These are phyloP conservation scores for Tranzscheliella williamsii DNA, from an alignment of 1,284 basidiomycete genomes.

Conservation along the genomic window DNA sequence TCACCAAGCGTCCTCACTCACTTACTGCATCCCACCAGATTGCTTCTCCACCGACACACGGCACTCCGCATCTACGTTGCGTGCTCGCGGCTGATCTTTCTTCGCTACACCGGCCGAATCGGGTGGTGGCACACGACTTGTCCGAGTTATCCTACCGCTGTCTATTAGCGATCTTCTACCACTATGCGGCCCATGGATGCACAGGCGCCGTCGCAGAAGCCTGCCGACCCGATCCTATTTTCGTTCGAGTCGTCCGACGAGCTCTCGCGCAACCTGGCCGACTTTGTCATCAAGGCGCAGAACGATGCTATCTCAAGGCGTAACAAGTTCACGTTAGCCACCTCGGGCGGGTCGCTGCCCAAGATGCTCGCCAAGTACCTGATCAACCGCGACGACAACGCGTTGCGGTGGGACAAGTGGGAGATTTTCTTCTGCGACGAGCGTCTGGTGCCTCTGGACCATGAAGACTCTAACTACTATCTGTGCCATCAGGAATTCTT, in stretches of 20 bases:
- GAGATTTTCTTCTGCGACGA: slow-evolving; percentile 98
- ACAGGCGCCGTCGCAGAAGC: slow-evolving; percentile 40
- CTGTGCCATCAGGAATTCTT: slow-evolving; percentile 79
- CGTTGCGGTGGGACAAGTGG: slow-evolving; percentile 94
- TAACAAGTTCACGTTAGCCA: slow-evolving; percentile 85
- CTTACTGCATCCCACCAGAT: too few relatives aligned
- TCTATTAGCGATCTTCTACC: background rate
- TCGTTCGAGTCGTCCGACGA: slow-evolving; percentile 69
- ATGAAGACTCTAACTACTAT: slow-evolving; percentile 87
- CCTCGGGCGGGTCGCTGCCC: slow-evolving; percentile 91
- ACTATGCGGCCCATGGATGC: slow-evolving; percentile 48
- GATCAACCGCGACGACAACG: slow-evolving; percentile 69
- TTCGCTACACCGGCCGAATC: too few relatives aligned
- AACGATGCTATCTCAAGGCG: slow-evolving; percentile 85
- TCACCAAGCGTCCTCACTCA: too few relatives aligned
- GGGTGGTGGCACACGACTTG: too few relatives aligned
- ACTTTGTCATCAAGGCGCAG: slow-evolving; percentile 85
- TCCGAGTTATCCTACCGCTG: too few relatives aligned
- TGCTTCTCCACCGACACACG: too few relatives aligned
- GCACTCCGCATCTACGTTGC: too few relatives aligned
- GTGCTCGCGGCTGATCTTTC: too few relatives aligned
- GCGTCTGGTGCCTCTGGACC: slow-evolving; percentile 87
- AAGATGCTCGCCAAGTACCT: slow-evolving; percentile 76
- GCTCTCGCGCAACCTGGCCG: slow-evolving; percentile 69
- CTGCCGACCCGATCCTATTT: slow-evolving; percentile 70